These are phyloP conservation scores for Plasmopara muralis DNA, from an alignment of 352 stramenopile species.

Conservation along the genomic window DNA sequence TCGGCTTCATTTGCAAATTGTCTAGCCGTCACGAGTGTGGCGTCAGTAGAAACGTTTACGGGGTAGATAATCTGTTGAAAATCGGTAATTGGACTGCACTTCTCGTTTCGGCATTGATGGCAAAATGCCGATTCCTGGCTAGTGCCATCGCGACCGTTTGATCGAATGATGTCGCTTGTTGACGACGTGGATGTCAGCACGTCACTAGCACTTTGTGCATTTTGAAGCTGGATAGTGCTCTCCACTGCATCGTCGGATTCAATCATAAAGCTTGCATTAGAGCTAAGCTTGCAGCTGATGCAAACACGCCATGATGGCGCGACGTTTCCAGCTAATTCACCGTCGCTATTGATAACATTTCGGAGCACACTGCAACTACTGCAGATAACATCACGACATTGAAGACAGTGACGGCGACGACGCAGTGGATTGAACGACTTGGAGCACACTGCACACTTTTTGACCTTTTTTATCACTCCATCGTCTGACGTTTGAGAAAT, in stretches of 20 bases:
- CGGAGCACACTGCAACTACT: conserved; percentile 65
- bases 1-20: conserved; percentile 54
- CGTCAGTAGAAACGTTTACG: conserved; percentile 15
- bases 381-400: conserved; percentile 57
- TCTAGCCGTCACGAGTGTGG: conserved; percentile 32
- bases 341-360: conserved; percentile 12
- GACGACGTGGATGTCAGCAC: conserved; percentile 17
- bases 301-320: conserved; percentile 40
- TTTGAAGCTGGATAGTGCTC: conserved; percentile 22
- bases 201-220: conserved; percentile 16
- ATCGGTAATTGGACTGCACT: conserved; percentile 46
- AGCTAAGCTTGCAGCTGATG: conserved; percentile 72
- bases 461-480: conserved; percentile 40
- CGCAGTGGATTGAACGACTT: conserved; percentile 82
- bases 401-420: conserved; percentile 62
- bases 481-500: conserved; percentile 3
- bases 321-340: conserved; percentile 13
- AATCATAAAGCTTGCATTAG: conserved; percentile 28
- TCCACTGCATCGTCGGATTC: conserved; percentile 49
- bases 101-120: conserved; percentile 51
- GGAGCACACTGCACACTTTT: conserved; percentile 67
- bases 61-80: conserved; percentile 53
- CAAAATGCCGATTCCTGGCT: conserved; percentile 31
- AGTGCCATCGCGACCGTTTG: conserved; percentile 6
- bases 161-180: conserved; percentile 17